A percentile compares a stretch with the other conserved stretches of the same genome.
These are phyloP conservation scores for Penicillium robsamsonii DNA, from an alignment of 495 filamentous ascomycete genomes.

Conservation along the genomic window DNA sequence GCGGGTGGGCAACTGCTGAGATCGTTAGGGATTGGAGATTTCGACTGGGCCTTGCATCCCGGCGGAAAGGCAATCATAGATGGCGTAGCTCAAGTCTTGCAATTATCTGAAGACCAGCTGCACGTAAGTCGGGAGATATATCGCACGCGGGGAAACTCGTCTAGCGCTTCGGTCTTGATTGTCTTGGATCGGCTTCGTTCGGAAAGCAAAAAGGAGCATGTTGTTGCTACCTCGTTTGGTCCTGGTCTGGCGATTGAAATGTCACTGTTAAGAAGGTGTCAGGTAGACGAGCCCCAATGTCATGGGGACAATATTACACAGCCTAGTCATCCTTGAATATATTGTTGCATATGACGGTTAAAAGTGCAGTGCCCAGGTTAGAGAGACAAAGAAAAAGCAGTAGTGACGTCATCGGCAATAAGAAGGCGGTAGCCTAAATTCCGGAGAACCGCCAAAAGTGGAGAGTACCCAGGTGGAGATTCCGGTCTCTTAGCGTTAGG, in stretches of 20 bases:
- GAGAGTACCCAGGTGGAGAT: too few species aligned
- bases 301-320: too few species aligned
- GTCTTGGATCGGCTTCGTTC: constrained; percentile 34
- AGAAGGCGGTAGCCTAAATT: too few species aligned
- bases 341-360: too few species aligned
- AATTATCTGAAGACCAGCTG: constrained; percentile 56
- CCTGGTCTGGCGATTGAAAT: constrained; percentile 64
- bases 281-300: not conserved
- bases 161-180: constrained; percentile 57
- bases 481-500: too few species aligned
- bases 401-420: too few species aligned
- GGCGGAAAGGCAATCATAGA: constrained; percentile 63
- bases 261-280: constrained; percentile 44
- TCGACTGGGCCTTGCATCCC: constrained; percentile 70
- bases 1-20: not conserved
- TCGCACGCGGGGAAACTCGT: constrained; percentile 61
- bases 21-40: constrained; percentile 38
- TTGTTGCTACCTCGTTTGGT: constrained; percentile 65
- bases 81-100: constrained; percentile 52
- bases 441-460: too few species aligned
- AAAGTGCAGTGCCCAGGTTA: too few species aligned
- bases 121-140: constrained; percentile 62
- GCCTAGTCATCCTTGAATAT: too few species aligned
- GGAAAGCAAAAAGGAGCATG: constrained; percentile 53
- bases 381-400: too few species aligned